Evolutionary conservation across 164 flowering plant species (phyloP).

Genomic region (Taxillus chinensis): DNA sequence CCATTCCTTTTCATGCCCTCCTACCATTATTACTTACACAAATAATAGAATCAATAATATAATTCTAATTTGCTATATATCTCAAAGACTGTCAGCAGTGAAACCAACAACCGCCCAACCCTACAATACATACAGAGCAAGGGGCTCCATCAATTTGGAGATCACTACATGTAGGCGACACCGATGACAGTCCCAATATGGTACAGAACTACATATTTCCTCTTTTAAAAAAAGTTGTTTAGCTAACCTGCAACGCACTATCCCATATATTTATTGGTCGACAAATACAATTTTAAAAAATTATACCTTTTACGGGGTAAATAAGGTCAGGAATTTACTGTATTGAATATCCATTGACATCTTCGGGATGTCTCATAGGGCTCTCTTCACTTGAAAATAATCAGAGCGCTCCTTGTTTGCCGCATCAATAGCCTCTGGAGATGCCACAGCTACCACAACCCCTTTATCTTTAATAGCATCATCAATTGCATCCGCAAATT

Average conservation of each 20-base stretch:
- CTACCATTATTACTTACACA: too few species aligned
- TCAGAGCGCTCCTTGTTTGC: conserved; percentile 53
- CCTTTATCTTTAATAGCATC: conserved; percentile 64
- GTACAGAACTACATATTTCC: neutral
- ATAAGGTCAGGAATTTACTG: neutral
- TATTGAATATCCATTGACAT: neutral
- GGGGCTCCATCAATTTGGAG: too few species aligned
- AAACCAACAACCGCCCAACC: too few species aligned
- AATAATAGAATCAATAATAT: too few species aligned
- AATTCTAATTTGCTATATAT: too few species aligned
- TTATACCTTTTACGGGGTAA: neutral
- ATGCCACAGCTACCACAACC: conserved; percentile 83
- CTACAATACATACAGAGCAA: too few species aligned
- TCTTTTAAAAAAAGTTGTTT: neutral
- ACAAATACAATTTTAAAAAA: neutral
- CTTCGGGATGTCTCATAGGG: conserved; percentile 24
- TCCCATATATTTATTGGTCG: neutral
- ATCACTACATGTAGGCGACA: too few species aligned
- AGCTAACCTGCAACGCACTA: neutral
- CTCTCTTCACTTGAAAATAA: conserved; percentile 70
- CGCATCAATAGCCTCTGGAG: conserved; percentile 71
- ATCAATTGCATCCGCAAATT: conserved; percentile 66
- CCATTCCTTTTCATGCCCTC: too few species aligned
- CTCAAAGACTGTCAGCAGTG: too few species aligned
- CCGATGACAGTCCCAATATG: neutral